Evolutionary conservation across 306 rosid genomes (phyloP), one percentile per base, ranked within the genome.

Genomic region (Acacia melanoxylon): DNA sequence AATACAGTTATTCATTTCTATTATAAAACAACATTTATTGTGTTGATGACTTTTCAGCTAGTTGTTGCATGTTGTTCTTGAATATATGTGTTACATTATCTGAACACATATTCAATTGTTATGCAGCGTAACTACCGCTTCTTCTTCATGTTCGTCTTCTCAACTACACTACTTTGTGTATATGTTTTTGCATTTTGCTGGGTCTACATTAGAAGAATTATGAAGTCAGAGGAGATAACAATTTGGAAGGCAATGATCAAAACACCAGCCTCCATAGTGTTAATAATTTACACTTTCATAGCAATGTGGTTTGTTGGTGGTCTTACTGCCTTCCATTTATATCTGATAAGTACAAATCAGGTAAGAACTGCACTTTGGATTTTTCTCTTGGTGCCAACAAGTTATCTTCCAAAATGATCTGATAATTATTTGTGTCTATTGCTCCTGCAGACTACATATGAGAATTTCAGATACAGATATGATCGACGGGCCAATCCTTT

Each of bases 291-390:
- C 91, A 92, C 99, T 74, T 95, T 95, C 83, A 91, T 95, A 88
- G 86, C 97, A 33, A 93, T 95, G 97, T 95, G 99, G 99, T 95
- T 95, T 86, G 99, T 95, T 42, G 97, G 98, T 1, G 99, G 99
- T 66, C 98, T 95, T 59, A 91, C 98, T n/a, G 98, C 99, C 67
- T 95, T 95, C 92, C 99, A 95, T 92, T 87, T 95, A 58, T 95
- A 92, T 86, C 92, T 95, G 83, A 92, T 95, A 72, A 92, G 97
- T 80, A 95, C 98, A 80, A 95, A 95, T 84, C 99, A 95, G 96
- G 99, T 95, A 72, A 84, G 80, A 58, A 49, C 35, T 79, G 35
- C 41, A 35, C 37, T 65, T 40, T 76, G 2, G 73, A 67, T 54
- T 41, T 80, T 17, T 78, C 51, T 88, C 19, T 5, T 11, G 16